These are phyloP conservation scores for Petasospora fabianii DNA, from an alignment of 1,139 yeast species.

Conservation along the genomic window DNA sequence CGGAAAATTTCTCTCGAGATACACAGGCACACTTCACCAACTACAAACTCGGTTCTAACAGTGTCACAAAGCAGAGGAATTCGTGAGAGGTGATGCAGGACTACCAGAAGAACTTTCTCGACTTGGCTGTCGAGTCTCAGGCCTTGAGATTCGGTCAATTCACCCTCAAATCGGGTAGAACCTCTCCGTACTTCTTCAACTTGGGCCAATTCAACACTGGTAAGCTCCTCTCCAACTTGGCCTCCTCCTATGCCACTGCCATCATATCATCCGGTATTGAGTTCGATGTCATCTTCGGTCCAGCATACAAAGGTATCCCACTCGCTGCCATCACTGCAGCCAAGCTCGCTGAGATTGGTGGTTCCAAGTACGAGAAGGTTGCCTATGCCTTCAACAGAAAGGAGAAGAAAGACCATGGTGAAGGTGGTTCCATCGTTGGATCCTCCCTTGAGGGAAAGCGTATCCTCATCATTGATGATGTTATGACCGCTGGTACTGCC, in stretches of 20 bases:
- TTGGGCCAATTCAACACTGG: constrained; percentile 87
- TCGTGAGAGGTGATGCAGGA: constrained; percentile 31
- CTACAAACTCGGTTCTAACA: too few species aligned
- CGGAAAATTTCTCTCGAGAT: too few species aligned
- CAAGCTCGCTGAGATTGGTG: constrained; percentile 85
- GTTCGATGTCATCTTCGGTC: constrained; percentile 92
- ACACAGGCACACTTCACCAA: too few species aligned
- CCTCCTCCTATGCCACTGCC: constrained; percentile 84
- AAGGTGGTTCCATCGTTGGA: constrained; percentile 95
- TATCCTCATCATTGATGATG: constrained; percentile 88
- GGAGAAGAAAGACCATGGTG: constrained; percentile 97
- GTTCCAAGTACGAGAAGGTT: constrained; percentile 61
- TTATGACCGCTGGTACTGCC: constrained; percentile 98
- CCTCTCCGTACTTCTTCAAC: constrained; percentile 96
- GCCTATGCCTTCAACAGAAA: constrained; percentile 79
- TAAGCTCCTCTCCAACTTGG: constrained; percentile 68
- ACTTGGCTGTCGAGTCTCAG: constrained; percentile 72
- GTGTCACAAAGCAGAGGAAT: too few species aligned
- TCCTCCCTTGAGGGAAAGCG: constrained; percentile 65
- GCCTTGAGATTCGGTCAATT: constrained; percentile 86
- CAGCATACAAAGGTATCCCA: constrained; percentile 97
- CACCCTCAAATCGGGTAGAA: constrained; percentile 87
- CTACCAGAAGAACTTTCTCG: constrained; percentile 67
- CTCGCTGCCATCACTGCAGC: constrained; percentile 90
- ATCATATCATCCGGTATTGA: constrained; percentile 76